These are phyloP conservation scores for Exophiala alcalophila DNA, from an alignment of 2,329 filamentous ascomycete genomes.

Conservation along the genomic window DNA sequence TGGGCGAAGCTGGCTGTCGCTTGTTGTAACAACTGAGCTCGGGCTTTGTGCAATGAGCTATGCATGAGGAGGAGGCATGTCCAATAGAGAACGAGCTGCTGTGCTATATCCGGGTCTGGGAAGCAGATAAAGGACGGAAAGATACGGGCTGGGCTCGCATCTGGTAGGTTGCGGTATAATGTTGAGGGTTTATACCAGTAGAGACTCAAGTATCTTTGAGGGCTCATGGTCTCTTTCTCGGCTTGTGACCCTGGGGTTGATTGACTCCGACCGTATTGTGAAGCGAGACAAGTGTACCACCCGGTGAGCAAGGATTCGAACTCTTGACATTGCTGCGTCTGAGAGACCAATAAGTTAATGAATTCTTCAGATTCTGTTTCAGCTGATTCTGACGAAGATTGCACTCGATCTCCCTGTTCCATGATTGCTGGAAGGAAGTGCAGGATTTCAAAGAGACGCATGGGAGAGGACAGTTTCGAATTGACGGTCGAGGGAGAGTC, in stretches of 20 bases:
- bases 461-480: conserved; percentile 1
- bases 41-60: conserved; percentile 1
- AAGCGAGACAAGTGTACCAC: background rate
- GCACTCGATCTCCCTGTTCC: conserved; percentile 12
- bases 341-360: background rate
- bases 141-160: conserved; percentile 7
- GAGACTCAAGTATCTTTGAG: conserved; percentile 2
- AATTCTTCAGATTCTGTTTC: background rate
- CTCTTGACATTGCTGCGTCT: background rate
- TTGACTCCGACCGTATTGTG: no score
- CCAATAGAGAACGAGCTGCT: conserved; percentile 16
- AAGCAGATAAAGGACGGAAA: conserved; percentile 11
- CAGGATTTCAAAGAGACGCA: conserved; percentile 18
- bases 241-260: no score
- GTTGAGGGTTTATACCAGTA: conserved; percentile 14
- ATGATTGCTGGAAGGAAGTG: conserved; percentile 12
- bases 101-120: conserved; percentile 10
- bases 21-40: background rate
- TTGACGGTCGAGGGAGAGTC: background rate
- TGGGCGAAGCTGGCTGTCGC: no score
- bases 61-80: conserved; percentile 8
- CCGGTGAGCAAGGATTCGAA: background rate
- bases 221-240: background rate
- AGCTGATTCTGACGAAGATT: background rate
- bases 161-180: conserved; percentile 5